These are phyloP conservation scores for Ogataea chonburiensis DNA, from an alignment of 805 yeast genomes.

Conservation along the genomic window DNA sequence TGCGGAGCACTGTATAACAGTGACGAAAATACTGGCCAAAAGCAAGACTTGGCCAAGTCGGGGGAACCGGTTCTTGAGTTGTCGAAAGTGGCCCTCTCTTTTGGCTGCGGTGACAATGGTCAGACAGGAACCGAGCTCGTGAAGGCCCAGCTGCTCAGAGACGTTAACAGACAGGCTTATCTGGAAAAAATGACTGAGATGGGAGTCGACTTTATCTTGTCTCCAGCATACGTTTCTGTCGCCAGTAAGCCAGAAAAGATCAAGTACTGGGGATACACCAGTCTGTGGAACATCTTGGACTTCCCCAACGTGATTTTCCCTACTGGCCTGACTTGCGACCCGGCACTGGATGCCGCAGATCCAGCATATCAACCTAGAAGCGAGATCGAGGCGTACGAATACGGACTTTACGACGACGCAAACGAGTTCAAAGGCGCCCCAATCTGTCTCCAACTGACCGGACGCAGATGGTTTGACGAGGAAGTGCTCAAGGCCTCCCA, in stretches of 20 bases:
- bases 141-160: slow-evolving; percentile 48
- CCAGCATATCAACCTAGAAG: slow-evolving; percentile 20
- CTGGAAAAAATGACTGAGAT: slow-evolving; percentile 46
- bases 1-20: slow-evolving; percentile 52
- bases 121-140: slow-evolving; percentile 48
- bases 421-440: slow-evolving; percentile 44
- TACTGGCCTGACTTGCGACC: slow-evolving; percentile 51
- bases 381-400: slow-evolving; percentile 34
- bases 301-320: slow-evolving; percentile 62
- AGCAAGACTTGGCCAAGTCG: slow-evolving; percentile 45
- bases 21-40: slow-evolving; percentile 60
- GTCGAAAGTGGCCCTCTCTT: slow-evolving; percentile 50
- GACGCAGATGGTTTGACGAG: slow-evolving; percentile 52
- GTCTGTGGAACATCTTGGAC: slow-evolving; percentile 67
- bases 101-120: slow-evolving; percentile 54
- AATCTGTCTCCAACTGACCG: slow-evolving; percentile 49
- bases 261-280: slow-evolving; percentile 73
- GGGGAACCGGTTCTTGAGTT: slow-evolving; percentile 67
- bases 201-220: slow-evolving; percentile 59
- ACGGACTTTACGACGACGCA: slow-evolving; percentile 35
- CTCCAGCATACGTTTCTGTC: slow-evolving; percentile 63
- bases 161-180: slow-evolving; percentile 51
- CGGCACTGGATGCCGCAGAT: slow-evolving; percentile 25
- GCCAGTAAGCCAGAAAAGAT: slow-evolving; percentile 62
- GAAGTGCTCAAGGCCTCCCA: slow-evolving; percentile 45